A percentile compares a stretch with the other conserved stretches of the same genome.
These are phyloP conservation scores for Umbelopsis sp. DNA, from an alignment of 371 early-diverging fungal species.

Conservation along the genomic window DNA sequence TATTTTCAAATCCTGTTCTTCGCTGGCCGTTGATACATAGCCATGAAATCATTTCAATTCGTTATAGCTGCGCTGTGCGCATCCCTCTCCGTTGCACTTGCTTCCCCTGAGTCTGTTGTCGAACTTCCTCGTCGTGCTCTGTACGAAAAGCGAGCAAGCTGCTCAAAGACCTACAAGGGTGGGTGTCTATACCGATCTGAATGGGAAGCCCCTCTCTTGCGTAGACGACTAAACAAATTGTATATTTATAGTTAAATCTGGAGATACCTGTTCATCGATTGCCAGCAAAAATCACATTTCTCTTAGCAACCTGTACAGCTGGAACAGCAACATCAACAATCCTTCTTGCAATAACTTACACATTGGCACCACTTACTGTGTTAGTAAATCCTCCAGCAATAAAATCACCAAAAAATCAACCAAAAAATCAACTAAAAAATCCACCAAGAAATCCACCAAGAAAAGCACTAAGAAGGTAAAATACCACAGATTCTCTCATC, in stretches of 20 bases:
- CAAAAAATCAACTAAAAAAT: conserved; percentile 14
- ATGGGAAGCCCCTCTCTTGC: background rate
- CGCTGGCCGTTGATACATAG: conserved; percentile 9
- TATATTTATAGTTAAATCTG: background rate
- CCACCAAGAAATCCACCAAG: conserved; percentile 11
- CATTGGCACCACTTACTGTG: conserved; percentile 2
- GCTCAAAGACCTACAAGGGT: conserved; percentile 10
- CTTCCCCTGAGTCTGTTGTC: background rate
- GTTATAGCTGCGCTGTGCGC: conserved; percentile 8
- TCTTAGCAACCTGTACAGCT: conserved; percentile 20
- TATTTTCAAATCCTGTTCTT: conserved; percentile 6
- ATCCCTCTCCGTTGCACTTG: conserved; percentile 9
- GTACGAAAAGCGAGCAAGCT: background rate
- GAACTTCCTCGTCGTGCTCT: conserved; percentile 3
- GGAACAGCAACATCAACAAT: conserved; percentile 21
- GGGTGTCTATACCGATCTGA: background rate
- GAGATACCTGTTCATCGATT: conserved; percentile 15
- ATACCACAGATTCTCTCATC: background rate
- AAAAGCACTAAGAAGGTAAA: conserved; percentile 9
- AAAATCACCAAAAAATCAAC: conserved; percentile 20
- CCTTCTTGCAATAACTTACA: conserved; percentile 25
- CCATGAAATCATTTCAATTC: conserved; percentile 15
- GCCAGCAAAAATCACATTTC: conserved; percentile 21
- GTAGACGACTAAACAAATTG: background rate
- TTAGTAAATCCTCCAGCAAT: conserved; percentile 17